phyloP scores from a whole-genome alignment of 371 early-diverging fungal genomes.

The Mortierella sp. region DNA sequence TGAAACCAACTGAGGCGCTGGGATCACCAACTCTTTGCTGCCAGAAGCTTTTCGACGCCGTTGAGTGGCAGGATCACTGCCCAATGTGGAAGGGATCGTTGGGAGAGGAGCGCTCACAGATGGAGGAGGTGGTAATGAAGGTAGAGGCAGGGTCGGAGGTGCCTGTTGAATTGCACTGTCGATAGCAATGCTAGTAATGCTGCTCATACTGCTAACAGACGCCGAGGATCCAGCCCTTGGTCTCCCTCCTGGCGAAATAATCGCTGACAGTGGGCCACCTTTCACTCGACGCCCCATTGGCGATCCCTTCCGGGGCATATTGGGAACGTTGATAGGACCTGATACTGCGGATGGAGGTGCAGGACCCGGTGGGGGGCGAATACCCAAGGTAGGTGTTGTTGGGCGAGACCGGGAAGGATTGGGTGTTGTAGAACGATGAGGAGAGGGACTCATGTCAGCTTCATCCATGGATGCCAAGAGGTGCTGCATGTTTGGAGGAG shows the following conservation, averaged over 20 bases:
- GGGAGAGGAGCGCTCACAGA: not conserved
- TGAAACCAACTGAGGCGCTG: conserved; percentile 19
- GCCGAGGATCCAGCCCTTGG: conserved; percentile 28
- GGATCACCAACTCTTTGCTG: conserved; percentile 21
- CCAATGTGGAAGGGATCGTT: not conserved
- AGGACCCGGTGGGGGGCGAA: conserved; percentile 28
- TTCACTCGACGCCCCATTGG: conserved; percentile 25
- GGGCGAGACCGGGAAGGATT: conserved; percentile 18
- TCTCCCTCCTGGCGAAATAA: conserved; percentile 14
- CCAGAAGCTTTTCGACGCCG: conserved; percentile 27
- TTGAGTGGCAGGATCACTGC: not conserved
- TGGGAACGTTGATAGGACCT: not conserved
- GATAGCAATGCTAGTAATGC: conserved; percentile 12
- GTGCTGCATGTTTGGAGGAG: conserved; percentile 28
- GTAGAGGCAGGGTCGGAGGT: conserved; percentile 27
- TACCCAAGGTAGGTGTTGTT: conserved; percentile 26
- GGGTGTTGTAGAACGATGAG: conserved; percentile 17
- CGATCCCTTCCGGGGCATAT: conserved; percentile 11
- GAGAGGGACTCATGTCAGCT: conserved; percentile 4
- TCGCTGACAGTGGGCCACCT: conserved; percentile 12
- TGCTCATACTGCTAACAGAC: conserved; percentile 19
- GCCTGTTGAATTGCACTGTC: conserved; percentile 24
- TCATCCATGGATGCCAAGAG: conserved; percentile 25
- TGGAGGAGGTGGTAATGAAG: conserved; percentile 34
- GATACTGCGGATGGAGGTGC: conserved; percentile 15